Conservation (phyloP, 768 basidiomycete genomes). For the Rhizopogon salebrosus region DNA sequence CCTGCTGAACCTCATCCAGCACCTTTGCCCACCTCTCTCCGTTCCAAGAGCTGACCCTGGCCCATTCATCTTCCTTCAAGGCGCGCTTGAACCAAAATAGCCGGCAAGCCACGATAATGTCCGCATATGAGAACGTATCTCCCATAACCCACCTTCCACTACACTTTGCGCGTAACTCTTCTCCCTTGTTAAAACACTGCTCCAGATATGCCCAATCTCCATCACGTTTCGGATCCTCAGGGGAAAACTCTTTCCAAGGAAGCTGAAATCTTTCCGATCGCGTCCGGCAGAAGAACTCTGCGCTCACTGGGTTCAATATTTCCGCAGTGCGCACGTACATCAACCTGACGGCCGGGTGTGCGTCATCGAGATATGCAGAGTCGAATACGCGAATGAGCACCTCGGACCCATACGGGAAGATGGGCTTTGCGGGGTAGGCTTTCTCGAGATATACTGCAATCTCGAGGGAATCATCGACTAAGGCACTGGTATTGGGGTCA, state of each 20-base stretch:
- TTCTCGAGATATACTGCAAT: constrained; percentile 46
- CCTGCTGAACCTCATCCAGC: not conserved
- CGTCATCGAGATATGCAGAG: constrained; percentile 26
- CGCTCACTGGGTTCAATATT: constrained; percentile 25
- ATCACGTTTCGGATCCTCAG: constrained; percentile 23
- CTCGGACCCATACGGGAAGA: no score
- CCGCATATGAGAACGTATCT: constrained; percentile 6
- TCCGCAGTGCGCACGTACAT: constrained; percentile 15
- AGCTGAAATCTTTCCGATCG: constrained; percentile 6
- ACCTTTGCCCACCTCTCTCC: constrained; percentile 1
- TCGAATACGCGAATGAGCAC: no score
- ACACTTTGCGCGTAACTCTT: not conserved
- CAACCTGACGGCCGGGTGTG: constrained; percentile 6
- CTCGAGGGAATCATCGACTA: constrained; percentile 33
- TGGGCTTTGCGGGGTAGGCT: constrained; percentile 41
- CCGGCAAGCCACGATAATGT: constrained; percentile 1
- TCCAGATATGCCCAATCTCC: constrained; percentile 34
- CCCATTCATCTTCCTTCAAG: constrained; percentile 3
- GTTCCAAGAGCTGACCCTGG: not conserved
- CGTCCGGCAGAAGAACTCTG: constrained; percentile 33
- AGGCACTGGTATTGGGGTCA: constrained; percentile 33
- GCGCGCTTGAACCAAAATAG: constrained; percentile 2
- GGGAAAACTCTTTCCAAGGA: constrained; percentile 19
- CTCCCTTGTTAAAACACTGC: constrained; percentile 20
- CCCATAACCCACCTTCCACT: constrained; percentile 2